Base-by-base conservation (phyloP, 345 rosid genomes). In the Eucalyptus guilfoylei region DNA sequence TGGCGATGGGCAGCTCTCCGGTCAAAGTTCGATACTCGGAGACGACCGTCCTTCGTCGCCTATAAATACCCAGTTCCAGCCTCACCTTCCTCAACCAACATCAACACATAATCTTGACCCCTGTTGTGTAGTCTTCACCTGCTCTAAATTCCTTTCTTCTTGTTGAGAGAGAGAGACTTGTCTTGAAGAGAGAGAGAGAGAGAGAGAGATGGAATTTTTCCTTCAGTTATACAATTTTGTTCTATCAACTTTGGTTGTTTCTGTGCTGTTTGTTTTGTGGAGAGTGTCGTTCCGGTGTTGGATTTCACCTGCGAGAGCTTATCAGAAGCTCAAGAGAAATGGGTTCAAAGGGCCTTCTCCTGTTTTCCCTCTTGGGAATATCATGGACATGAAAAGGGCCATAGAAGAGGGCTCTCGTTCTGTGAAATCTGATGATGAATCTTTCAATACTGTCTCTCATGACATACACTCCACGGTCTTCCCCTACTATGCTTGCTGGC, bases 401-500 rank as follows among this genome's bases (percentile, higher is more conserved):
- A 85, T 87, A 45, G 87, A 30, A 6, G 87, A 60, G 23, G 32
- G 21, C 87, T 89, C 93, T 26, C 90, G 89, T 30, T 88, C 87
- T 55, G 88, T 86, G 86, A 80, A 90, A 55, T 89, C 93, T 42
- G 40, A 87, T 30, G 83, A 62, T 42, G 44, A 72, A 72, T 72
- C 81, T 72, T 28, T 32, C 9, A 40, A 17, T 14, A 67, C 44
- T n/a, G 87, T 98, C 88, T 94, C 95, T 81, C 95, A 98, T 90
- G 96, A 98, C 90, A 97, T 98, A 81, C 99, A 98, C 92, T 93
- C 96, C 87, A 80, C 90, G 48, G 97, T 95, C 5, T 95, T 97
- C 91, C 99, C 99, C 60, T 96, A 95, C 92, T 98, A 95, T 49
- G 90, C 97, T 86, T 91, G 81, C 49, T 98, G 99, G 99, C 98